phyloP scores from a whole-genome alignment of 2,329 filamentous ascomycete genomes.

The Blastomyces emzantsi region DNA sequence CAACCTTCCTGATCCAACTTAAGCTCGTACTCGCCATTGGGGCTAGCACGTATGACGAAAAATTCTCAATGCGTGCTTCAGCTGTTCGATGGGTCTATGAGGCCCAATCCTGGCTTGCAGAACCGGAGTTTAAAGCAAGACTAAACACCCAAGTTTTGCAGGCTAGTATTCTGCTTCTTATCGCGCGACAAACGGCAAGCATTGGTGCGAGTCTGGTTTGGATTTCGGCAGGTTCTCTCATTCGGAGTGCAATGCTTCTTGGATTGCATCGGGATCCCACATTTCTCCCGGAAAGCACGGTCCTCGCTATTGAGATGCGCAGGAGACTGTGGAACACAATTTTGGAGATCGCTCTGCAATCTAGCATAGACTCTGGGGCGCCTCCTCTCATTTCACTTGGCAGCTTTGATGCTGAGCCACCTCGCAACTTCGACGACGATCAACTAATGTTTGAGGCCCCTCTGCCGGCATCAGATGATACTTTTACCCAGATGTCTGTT shows the following conservation, averaged over 20 bases:
- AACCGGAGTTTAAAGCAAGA: slow-evolving; percentile 25
- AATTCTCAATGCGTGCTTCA: slow-evolving; percentile 22
- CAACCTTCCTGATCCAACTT: slow-evolving; percentile 41
- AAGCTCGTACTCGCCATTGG: slow-evolving; percentile 32
- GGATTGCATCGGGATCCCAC: slow-evolving; percentile 35
- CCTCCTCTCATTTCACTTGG: slow-evolving; percentile 27
- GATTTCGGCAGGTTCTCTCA: slow-evolving; percentile 31
- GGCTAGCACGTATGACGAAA: slow-evolving; percentile 38
- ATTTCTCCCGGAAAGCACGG: slow-evolving; percentile 26
- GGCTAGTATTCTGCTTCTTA: slow-evolving; percentile 26
- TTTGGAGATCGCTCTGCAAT: slow-evolving; percentile 34
- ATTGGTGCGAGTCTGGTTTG: slow-evolving; percentile 29
- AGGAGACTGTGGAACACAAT: slow-evolving; percentile 40
- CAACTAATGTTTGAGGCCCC: slow-evolving; percentile 19
- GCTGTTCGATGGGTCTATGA: slow-evolving; percentile 39
- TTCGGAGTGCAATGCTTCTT: slow-evolving; percentile 36
- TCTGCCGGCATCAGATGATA: slow-evolving; percentile 26
- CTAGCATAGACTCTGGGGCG: slow-evolving; percentile 29
- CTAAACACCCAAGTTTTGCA: slow-evolving; percentile 27
- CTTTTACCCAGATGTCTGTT: slow-evolving; percentile 44
- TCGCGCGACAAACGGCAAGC: slow-evolving; percentile 27
- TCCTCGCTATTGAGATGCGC: slow-evolving; percentile 38
- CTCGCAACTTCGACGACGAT: slow-evolving; percentile 32
- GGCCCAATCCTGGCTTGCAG: slow-evolving; percentile 29
- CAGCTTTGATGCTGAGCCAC: slow-evolving; percentile 30